A percentile compares a stretch with the other conserved stretches of the same genome.
Conservation (phyloP, 2,329 filamentous ascomycete species). For the Aureobasidium sp. region DNA sequence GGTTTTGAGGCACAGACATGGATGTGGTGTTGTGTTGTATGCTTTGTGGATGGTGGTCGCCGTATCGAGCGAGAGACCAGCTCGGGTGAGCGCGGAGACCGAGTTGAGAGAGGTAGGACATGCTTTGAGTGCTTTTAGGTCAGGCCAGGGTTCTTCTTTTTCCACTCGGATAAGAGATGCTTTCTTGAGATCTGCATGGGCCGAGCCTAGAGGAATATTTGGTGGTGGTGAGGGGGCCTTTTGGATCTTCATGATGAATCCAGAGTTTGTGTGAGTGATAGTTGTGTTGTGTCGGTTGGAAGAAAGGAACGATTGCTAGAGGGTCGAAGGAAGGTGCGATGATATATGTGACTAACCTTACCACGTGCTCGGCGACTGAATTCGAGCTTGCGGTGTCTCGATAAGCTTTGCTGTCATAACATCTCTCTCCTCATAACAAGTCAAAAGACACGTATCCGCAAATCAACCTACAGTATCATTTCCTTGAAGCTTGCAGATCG, state of each 20-base stretch:
- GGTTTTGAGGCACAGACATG: background rate
- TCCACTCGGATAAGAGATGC: background rate
- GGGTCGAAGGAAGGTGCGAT: background rate
- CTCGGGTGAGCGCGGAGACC: background rate
- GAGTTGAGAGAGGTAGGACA: slow-evolving; percentile 3
- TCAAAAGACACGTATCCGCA: too few species aligned
- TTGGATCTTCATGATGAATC: background rate
- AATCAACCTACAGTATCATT: too few species aligned
- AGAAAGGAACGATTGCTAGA: background rate
- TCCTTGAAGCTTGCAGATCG: too few species aligned
- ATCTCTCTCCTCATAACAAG: background rate
- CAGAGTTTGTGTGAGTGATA: background rate
- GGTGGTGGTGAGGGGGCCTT: background rate
- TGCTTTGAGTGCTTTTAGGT: background rate
- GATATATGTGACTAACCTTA: background rate
- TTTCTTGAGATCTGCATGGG: background rate
- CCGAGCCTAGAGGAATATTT: background rate
- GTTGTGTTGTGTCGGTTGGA: background rate
- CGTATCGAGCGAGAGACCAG: background rate
- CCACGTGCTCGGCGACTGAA: background rate
- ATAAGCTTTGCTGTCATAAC: too few species aligned
- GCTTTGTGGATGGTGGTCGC: background rate
- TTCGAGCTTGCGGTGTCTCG: background rate
- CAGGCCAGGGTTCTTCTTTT: background rate
- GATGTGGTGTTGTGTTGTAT: background rate